phyloP scores from a whole-genome alignment of 345 rosid species.

The Aegle marmelos region DNA sequence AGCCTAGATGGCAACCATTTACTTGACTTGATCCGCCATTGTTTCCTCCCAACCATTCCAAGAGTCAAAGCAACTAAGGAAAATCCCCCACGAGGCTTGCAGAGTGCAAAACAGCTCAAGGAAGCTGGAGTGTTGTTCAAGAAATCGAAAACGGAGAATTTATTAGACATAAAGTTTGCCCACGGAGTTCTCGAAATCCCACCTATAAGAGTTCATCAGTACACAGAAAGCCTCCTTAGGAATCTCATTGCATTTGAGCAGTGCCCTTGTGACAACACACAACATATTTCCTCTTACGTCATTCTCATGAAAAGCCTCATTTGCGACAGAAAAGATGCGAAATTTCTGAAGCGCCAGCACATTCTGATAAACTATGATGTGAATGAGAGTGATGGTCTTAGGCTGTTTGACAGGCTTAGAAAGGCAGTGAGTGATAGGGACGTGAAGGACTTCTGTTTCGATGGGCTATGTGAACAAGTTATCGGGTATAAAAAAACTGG shows the following conservation, averaged over 20 bases:
- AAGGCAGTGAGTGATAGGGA: not conserved
- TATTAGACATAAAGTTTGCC: constrained; percentile 38
- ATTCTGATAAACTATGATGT: constrained; percentile 27
- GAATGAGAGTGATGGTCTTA: not conserved
- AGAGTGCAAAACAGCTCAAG: constrained; percentile 23
- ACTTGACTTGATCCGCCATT: constrained; percentile 48
- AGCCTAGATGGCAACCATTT: constrained; percentile 50
- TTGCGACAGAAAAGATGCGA: constrained; percentile 27
- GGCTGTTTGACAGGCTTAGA: constrained; percentile 33
- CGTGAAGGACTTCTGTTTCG: constrained; percentile 35
- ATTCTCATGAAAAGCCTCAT: constrained; percentile 35
- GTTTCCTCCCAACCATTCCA: constrained; percentile 40
- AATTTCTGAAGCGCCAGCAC: constrained; percentile 19
- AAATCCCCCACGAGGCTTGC: not conserved
- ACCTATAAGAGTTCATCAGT: constrained; percentile 21
- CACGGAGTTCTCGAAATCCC: constrained; percentile 46
- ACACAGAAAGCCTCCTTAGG: constrained; percentile 44
- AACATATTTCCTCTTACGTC: constrained; percentile 42
- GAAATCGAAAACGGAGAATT: constrained; percentile 26
- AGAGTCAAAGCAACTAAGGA: constrained; percentile 3
- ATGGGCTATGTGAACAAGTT: constrained; percentile 40
- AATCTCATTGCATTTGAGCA: constrained; percentile 49
- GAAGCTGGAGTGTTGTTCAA: constrained; percentile 31
- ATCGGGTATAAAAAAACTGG: constrained; percentile 17
- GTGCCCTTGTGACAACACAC: constrained; percentile 13